phyloP scores from a whole-genome alignment of 2,329 filamentous ascomycete genomes.

The Aspergillus felis region DNA sequence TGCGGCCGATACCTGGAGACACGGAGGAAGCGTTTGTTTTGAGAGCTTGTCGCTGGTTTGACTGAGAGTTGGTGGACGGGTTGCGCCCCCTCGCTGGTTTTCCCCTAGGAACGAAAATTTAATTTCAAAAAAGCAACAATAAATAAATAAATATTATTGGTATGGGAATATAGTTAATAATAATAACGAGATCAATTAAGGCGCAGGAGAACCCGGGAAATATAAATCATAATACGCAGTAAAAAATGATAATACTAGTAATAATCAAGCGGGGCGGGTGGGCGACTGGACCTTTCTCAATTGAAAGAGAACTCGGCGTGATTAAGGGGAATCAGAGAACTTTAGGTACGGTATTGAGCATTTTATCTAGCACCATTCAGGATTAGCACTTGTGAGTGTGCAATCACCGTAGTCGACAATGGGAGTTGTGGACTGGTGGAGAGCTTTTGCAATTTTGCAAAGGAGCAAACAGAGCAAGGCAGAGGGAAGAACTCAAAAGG shows the following conservation, averaged over 20 bases:
- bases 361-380: not conserved
- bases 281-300: not conserved
- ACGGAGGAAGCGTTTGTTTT: not conserved
- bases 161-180: not conserved
- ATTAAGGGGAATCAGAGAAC: not conserved
- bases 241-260: not conserved
- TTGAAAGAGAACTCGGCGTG: not conserved
- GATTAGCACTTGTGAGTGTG: not conserved
- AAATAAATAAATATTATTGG: not conserved
- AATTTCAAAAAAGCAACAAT: not conserved
- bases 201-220: not conserved
- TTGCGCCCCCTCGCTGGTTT: not conserved
- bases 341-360: not conserved
- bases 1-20: conserved; percentile 8
- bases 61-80: not conserved
- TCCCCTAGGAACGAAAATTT: not conserved
- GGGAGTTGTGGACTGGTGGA: conserved; percentile 19
- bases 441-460: not conserved
- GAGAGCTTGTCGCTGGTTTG: not conserved
- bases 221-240: not conserved
- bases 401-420: conserved; percentile 11
- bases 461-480: not conserved
- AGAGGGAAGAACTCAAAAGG: not conserved
- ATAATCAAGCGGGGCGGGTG: not conserved
- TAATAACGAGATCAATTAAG: not conserved